Evolutionary conservation across 805 yeast species (phyloP).

Genomic region (Saccharomycopsis selenospora): DNA sequence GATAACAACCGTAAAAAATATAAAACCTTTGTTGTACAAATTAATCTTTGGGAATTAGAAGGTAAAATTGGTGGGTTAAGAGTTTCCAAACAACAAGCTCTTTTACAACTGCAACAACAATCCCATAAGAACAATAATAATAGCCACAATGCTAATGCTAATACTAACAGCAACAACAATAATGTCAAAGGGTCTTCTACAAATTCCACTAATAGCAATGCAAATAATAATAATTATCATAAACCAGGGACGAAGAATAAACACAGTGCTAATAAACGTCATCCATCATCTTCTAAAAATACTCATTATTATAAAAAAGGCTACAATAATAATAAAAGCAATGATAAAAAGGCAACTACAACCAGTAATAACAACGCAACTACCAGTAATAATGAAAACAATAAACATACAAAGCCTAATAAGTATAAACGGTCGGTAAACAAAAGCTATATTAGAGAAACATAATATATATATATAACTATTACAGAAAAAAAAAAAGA

Average conservation of each 20-base stretch:
- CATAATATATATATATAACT: too few species aligned
- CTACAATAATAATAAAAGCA: not conserved
- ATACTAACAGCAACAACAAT: slow-evolving; percentile 6
- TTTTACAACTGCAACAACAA: not conserved
- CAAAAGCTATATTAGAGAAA: not conserved
- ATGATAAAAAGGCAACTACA: too few species aligned
- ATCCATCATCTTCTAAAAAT: slow-evolving; percentile 1
- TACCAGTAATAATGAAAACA: too few species aligned
- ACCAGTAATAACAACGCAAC: too few species aligned
- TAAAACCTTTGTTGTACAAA: slow-evolving; percentile 36
- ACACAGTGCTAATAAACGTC: not conserved
- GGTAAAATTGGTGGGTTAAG: slow-evolving; percentile 29
- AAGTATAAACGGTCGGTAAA: not conserved
- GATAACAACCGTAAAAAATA: slow-evolving; percentile 24
- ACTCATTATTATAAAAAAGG: slow-evolving; percentile 11
- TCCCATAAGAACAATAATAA: not conserved
- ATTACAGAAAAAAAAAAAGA: too few species aligned
- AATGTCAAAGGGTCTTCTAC: not conserved
- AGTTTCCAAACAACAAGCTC: slow-evolving; percentile 18
- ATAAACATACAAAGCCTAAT: too few species aligned
- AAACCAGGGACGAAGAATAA: not conserved
- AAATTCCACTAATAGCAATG: not conserved
- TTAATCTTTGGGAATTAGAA: slow-evolving; percentile 37
- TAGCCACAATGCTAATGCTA: not conserved
- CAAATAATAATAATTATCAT: not conserved